Base-by-base conservation (phyloP, 805 yeast species). In the Metschnikowia rubicola region DNA sequence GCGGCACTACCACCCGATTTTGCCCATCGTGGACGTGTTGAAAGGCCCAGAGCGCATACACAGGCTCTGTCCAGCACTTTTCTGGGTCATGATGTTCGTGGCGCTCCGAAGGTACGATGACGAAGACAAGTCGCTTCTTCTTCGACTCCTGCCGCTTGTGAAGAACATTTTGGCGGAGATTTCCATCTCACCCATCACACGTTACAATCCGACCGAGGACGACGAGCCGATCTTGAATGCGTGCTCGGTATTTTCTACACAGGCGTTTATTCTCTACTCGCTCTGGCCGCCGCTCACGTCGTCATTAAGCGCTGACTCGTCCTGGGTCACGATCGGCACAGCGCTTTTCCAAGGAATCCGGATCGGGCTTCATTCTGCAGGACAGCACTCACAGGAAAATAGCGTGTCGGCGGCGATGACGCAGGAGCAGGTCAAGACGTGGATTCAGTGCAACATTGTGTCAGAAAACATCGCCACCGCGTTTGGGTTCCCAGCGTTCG, bases 231-330 rank as follows among this genome's bases (percentile, higher is more conserved):
- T 87, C 10, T 72, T 88, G 59, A 91, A 91, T 57, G 92, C 90
- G 2, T 88, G 96, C 4, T 85, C 96, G 19, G 97, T 92, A 0
- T 92, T 85, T 61, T 86, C 96, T 0, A 97, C 92, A 0, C 99
- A 92, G 64, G 97, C 97, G 0, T 85, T 92, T 53, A 67, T 92
- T 28, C 70, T 92, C 2, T 89, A 87, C 65, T 85, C 97, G 0
- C 81, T 85, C 63, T 92, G 98, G 99, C 98, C 98, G 0, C 97
- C 97, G 3, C 76, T 91, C 34, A 88, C 97, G 0, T 89, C 98
- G 0, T 90, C 97, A 0, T 74, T 94, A 39, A 87, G 95, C 65
- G 96, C 98, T 0, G 98, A 94, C 62, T 86, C 96, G 8, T 86
- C 96, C 4, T 92, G 97, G 96, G 88, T 87, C 62, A 88, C 97